Base-by-base conservation (phyloP, 192 early-diverging fungal species). In the Backusella circina region DNA sequence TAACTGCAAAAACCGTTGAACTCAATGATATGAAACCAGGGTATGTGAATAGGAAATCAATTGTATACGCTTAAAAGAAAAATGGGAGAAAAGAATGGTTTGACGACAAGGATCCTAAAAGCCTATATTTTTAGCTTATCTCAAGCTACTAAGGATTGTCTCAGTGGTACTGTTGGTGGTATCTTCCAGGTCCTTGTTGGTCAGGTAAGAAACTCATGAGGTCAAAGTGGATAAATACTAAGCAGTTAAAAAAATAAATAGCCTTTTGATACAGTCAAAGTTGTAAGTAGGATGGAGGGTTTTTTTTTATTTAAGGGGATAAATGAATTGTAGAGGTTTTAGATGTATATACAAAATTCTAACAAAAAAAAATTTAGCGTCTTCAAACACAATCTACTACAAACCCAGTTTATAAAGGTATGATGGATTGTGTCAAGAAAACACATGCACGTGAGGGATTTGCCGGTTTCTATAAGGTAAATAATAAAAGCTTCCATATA, bases 331-430 rank as follows among this genome's bases (percentile, higher is more conserved):
- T 31, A 16, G 5, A 26, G 5, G 2, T 67, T 37, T 47, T 39
- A 26, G 39, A 41, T 41, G 15, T 41, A 10, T 41, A 41, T 21
- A 21, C 50, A 21, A 54, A 54, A 54, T 21, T 6, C 18, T 18
- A 54, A 54, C n/a, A 54, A 51, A 50, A 50, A 50, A 50, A 51
- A 21, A 10, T 31, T 31, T 77, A 89, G 81, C 92, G 97, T 39
- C 87, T 99, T 74, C 97, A 99, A 86, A 97, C 96, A 10, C 95
- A 96, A 87, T 91, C 95, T 18, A 77, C 83, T 4, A 83, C 91
- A 47, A 74, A 81, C 50, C 85, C 88, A 26, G 18, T 80, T 21
- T 99, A 97, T 86, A 88, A 78, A 26, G 91, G 93, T 57, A 93
- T 93, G 74, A 80, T 94, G 66, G 97, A 99, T 82, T 95, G 95